Evolutionary conservation across 139 green algal species (phyloP).

Genomic region (Chlorella sp.): DNA sequence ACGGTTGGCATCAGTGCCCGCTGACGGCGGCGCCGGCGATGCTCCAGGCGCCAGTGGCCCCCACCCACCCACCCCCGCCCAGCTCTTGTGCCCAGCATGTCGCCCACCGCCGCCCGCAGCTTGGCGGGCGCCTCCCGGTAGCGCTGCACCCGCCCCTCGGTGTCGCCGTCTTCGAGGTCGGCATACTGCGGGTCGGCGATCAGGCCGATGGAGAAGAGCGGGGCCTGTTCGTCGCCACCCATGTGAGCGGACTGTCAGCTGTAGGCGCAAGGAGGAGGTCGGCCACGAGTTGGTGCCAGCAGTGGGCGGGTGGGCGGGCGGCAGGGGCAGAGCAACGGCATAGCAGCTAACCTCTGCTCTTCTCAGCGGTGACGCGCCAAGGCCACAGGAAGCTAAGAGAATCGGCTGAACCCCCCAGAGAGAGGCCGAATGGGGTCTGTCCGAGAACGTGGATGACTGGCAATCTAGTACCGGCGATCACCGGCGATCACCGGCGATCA

Average conservation of each 20-base stretch:
- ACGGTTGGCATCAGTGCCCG: no score
- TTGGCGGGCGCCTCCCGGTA: slow-evolving; percentile 65
- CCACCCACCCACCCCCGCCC: no score
- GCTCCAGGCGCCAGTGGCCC: no score
- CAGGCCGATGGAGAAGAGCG: slow-evolving; percentile 24
- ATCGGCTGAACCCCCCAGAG: no score
- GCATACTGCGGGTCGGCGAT: slow-evolving; percentile 46
- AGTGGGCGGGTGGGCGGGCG: background rate
- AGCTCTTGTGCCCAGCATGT: no score
- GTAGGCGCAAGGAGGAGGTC: no score
- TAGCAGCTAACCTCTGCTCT: background rate
- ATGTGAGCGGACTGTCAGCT: no score
- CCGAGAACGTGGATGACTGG: no score
- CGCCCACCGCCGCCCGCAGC: slow-evolving; percentile 50
- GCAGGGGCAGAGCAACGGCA: background rate
- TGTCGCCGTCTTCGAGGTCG: slow-evolving; percentile 27
- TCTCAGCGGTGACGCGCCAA: background rate
- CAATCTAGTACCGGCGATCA: no score
- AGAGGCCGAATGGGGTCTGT: no score
- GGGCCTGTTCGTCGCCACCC: background rate
- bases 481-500: no score
- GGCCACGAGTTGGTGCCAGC: background rate
- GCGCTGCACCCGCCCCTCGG: slow-evolving; percentile 59
- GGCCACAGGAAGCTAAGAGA: background rate
- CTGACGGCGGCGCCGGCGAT: no score